A percentile compares a stretch with the other conserved stretches of the same genome.
These are phyloP conservation scores for Psidium friedrichsthalianum DNA, from an alignment of 345 rosid species.

Conservation along the genomic window DNA sequence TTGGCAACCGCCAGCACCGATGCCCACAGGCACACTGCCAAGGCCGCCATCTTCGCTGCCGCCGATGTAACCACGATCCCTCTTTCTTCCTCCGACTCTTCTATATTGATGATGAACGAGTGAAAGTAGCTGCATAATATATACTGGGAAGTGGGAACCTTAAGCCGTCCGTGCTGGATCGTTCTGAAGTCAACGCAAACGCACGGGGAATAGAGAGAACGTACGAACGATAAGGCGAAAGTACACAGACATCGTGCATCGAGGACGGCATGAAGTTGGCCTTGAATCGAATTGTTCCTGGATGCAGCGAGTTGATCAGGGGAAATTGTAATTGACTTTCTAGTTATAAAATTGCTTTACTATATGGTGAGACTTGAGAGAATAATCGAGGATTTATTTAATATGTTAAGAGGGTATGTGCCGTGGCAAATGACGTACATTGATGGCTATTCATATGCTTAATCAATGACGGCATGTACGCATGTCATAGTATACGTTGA, in stretches of 20 bases:
- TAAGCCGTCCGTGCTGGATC: background rate
- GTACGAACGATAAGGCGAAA: background rate
- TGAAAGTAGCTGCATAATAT: background rate
- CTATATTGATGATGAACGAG: background rate
- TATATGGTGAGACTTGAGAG: background rate
- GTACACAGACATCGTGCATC: background rate
- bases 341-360: background rate
- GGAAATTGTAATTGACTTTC: background rate
- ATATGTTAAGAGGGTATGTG: no score
- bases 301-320: background rate
- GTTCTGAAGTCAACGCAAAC: background rate
- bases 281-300: background rate
- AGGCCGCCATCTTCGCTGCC: background rate
- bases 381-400: background rate
- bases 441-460: background rate
- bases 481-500: background rate
- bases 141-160: background rate
- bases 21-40: background rate
- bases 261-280: background rate
- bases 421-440: background rate
- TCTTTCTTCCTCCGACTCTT: background rate
- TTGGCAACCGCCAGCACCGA: background rate
- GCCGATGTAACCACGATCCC: background rate
- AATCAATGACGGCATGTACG: background rate
- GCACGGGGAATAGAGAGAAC: background rate